Base-by-base conservation (phyloP, 2,329 filamentous ascomycete species). In the Eurotiales sp. region DNA sequence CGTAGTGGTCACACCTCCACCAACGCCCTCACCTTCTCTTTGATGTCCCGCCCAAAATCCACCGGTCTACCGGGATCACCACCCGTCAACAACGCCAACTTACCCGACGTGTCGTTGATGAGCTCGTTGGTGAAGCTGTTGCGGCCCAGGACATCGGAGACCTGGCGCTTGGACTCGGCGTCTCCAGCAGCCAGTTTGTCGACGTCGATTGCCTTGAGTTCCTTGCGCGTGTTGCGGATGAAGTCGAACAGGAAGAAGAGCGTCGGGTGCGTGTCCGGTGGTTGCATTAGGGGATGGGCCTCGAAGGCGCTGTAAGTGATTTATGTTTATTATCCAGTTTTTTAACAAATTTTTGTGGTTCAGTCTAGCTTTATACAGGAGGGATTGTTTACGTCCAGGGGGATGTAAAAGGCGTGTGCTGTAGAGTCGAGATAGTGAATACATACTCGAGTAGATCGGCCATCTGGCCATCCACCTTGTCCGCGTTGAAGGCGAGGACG, bases 211-310 rank as follows among this genome's bases (percentile, higher is more conserved):
- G 32, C 29, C 39, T 59, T 52, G 2, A 68, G 55, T 34, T 55
- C 47, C 23, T 52, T 82, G 66, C 87, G 84, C 54, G 87, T 80
- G 65, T 88, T 86, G 49, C 83, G 83, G 49, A 88, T 69, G 62
- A 88, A 88, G 68, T 88, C 81, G 36, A 84, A 68, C 52, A 85
- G 74, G 63, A 86, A 86, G 53, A 64, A 63, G 25, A 64, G 37
- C 8, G 67, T 61, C 21, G 66, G 61, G 51, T 65, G 54, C 10
- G 61, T 52, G 53, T 50, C 57, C 12, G 61, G 55, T 25, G 65
- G 66, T 57, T 64, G 63, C 62, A 62, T 67, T 56, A 58, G 48
- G 3, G 65, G 65, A 52, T 66, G 64, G 32, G 58, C 34, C 55
- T 65, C 58, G 54, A 67, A 64, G 27, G 63, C 54, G 14, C 65